Evolutionary conservation across 805 yeast species (phyloP), one percentile per base, ranked within the genome.

Genomic region (Wickerhamomyces bovis): DNA sequence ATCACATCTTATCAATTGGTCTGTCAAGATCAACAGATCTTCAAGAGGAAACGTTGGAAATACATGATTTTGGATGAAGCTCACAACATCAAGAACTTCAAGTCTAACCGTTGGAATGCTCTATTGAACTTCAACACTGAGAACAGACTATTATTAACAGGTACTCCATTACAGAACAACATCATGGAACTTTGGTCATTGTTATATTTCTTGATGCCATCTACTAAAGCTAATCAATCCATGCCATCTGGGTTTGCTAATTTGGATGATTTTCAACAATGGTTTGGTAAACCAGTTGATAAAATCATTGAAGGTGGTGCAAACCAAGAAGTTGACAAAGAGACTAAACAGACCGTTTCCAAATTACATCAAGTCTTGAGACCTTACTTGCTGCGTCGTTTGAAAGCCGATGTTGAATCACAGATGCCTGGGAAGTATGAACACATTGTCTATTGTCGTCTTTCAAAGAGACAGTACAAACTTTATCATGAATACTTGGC

Each of bases 401-500:
- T 94, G 60, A 94, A 94, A 63, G 89, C 87, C 19, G 99, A 94
- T 66, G 99, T 94, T 13, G 99, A 94, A 58, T 89, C 92, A 60
- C 99, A 94, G 66, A 94, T 94, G 99, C 99, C 99, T 1, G 97
- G 86, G 0, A 94, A 94, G 61, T 87, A 89, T 64, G 99, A 94
- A 63, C 99, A 94, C 64, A 83, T 94, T 48, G 82, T 94, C 6
- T 88, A 86, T 62, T 95, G 99, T 69, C 78, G 96, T 23, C 69
- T 94, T 40, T 89, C 97, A 2, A 89, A 94, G 57, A 77, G 99
- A 53, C 99, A 94, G 63, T 70, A 98, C 50, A 86, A 79, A 58
- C 67, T 94, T 46, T 94, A 94, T 58, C 99, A 94, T 64, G 99
- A 94, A 65, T 94, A 94, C 61, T 88, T 94, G 95, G 85, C 97